A percentile compares a stretch with the other conserved stretches of the same genome.
These are phyloP conservation scores for Colletotrichum agaves DNA, from an alignment of 2,329 filamentous ascomycete species.

Conservation along the genomic window DNA sequence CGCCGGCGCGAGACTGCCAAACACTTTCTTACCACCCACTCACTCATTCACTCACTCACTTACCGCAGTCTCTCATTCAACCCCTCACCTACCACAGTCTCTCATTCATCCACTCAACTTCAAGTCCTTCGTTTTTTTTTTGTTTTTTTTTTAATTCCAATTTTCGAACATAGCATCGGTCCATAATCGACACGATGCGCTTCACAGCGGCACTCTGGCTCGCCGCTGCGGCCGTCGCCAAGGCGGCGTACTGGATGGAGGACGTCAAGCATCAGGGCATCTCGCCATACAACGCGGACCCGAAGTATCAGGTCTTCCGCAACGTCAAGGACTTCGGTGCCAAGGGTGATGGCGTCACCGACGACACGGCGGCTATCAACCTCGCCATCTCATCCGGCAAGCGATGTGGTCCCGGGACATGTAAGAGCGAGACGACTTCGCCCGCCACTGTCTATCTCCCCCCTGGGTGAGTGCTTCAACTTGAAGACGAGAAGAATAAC, in stretches of 20 bases:
- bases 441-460: slow-evolving; percentile 52
- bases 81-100: not conserved
- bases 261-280: slow-evolving; percentile 58
- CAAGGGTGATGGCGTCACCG: slow-evolving; percentile 49
- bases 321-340: slow-evolving; percentile 60
- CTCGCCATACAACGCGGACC: slow-evolving; percentile 56
- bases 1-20: not conserved
- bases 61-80: not conserved
- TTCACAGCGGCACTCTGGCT: slow-evolving; percentile 31
- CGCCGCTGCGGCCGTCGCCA: slow-evolving; percentile 36
- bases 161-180: not conserved
- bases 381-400: slow-evolving; percentile 50
- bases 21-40: not conserved
- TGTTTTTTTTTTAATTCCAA: too few species aligned
- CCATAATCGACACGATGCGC: slow-evolving; percentile 17
- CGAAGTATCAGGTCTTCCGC: slow-evolving; percentile 56
- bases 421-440: slow-evolving; percentile 51
- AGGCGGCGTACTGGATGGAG: slow-evolving; percentile 54
- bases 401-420: slow-evolving; percentile 51
- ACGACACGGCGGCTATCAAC: slow-evolving; percentile 51
- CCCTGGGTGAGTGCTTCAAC: slow-evolving; percentile 43
- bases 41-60: not conserved
- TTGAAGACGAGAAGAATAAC: fast-evolving
- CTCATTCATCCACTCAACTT: not conserved
- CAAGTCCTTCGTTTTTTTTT: not conserved